Percentiles rank a stretch among this genome's conserved stretches.
Conservation (phyloP, 1,139 yeast genomes). For the Candida pseudoviswanathii region DNA sequence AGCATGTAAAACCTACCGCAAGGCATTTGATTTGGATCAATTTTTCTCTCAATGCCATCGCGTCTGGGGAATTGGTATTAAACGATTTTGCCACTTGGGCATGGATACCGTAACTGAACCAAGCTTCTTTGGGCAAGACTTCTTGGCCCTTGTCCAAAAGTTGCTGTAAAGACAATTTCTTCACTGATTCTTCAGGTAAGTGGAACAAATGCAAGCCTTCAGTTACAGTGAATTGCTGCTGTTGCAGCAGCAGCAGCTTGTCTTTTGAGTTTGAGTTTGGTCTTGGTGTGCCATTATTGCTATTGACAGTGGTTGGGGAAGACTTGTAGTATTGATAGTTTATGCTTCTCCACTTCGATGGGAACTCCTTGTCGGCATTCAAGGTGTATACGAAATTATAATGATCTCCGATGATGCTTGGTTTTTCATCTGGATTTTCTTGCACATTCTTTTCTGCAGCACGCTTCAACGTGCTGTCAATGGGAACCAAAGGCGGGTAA, state of each 20-base stretch:
- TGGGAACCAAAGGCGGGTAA: slow-evolving; percentile 55
- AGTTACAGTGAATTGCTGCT: slow-evolving; percentile 13
- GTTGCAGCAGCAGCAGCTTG: neutral
- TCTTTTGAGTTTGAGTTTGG: slow-evolving; percentile 6
- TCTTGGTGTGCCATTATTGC: neutral
- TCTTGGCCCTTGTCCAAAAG: slow-evolving; percentile 63
- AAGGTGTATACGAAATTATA: slow-evolving; percentile 57
- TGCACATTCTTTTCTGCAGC: slow-evolving; percentile 20
- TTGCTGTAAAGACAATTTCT: slow-evolving; percentile 58
- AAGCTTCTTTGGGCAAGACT: slow-evolving; percentile 60
- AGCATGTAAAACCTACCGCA: slow-evolving; percentile 59
- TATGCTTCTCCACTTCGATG: slow-evolving; percentile 58
- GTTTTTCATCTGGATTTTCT: slow-evolving; percentile 16
- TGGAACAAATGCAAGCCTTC: slow-evolving; percentile 52
- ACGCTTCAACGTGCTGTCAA: slow-evolving; percentile 32
- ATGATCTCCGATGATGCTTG: slow-evolving; percentile 46
- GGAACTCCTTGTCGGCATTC: slow-evolving; percentile 48
- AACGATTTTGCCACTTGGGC: slow-evolving; percentile 76
- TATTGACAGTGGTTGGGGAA: slow-evolving; percentile 7
- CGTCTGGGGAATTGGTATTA: slow-evolving; percentile 55
- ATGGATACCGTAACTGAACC: slow-evolving; percentile 65
- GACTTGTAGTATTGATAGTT: slow-evolving; percentile 57
- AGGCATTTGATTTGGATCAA: slow-evolving; percentile 66
- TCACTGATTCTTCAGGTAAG: slow-evolving; percentile 51
- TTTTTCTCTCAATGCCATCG: slow-evolving; percentile 56